A percentile compares a stretch with the other conserved stretches of the same genome.
Evolutionary conservation across 768 basidiomycete species (phyloP).

Genomic region (Kwoniella bestiolae): DNA sequence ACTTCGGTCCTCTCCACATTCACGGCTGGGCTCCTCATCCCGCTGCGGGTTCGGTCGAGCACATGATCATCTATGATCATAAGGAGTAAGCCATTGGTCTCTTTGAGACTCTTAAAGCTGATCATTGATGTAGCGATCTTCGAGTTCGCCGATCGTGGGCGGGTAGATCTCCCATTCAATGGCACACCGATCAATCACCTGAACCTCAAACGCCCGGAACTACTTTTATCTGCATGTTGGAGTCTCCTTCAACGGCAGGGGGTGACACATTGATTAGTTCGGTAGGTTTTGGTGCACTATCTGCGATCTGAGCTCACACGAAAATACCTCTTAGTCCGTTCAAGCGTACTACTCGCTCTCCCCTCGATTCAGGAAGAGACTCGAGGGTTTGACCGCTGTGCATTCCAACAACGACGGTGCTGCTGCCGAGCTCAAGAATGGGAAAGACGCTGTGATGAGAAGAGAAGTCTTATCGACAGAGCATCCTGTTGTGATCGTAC

Average conservation of each 20-base stretch:
- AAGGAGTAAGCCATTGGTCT: not conserved
- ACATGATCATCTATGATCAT: slow-evolving; percentile 1
- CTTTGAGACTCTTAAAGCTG: not conserved
- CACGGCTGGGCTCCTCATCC: not conserved
- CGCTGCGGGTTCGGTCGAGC: not conserved
- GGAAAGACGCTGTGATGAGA: slow-evolving; percentile 1
- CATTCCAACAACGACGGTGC: slow-evolving; percentile 1
- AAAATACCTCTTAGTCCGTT: not conserved
- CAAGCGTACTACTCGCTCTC: slow-evolving; percentile 12
- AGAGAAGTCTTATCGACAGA: not conserved
- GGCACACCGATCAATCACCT: slow-evolving; percentile 8
- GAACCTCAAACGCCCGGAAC: slow-evolving; percentile 3
- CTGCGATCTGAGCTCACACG: not conserved
- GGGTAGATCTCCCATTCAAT: not conserved
- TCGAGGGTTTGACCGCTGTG: slow-evolving; percentile 9
- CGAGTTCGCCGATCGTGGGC: not conserved
- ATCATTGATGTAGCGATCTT: not conserved
- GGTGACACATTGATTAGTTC: slow-evolving; percentile 14
- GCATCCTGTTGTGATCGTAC: slow-evolving; percentile 10
- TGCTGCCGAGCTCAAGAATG: slow-evolving; percentile 10
- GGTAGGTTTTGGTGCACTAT: not conserved
- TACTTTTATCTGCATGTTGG: slow-evolving; percentile 9
- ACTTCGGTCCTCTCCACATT: slow-evolving; percentile 3
- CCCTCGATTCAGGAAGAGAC: slow-evolving; percentile 7
- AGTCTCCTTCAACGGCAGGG: slow-evolving; percentile 1